Evolutionary conservation across 2,329 filamentous ascomycete species (phyloP), one percentile per base, ranked within the genome.

Genomic region (Pseudogymnoascus sp.): DNA sequence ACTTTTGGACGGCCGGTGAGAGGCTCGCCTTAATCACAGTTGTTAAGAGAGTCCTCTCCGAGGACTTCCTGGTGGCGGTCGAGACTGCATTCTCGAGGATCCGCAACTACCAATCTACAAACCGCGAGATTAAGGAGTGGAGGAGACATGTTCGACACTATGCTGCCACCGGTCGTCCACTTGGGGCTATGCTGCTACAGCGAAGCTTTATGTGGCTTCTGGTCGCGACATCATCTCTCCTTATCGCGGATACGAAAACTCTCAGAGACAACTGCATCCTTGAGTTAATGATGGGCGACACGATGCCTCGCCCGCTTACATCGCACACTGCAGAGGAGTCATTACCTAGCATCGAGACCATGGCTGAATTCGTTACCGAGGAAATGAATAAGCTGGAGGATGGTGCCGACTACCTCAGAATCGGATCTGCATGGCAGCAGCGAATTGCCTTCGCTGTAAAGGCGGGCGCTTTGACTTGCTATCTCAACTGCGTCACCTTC

Each of bases 51-150:
- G 82, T 96, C 16, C 79, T 99, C 11, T 93, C 91, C 0, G 93
- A 96, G 70, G 81, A 85, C 5, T 96, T 96, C 72, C 82, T 97
- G 67, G 85, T 96, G 11, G 87, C 90, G 1, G 84, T 97, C 38
- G 95, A 97, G 76, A 91, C 91, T 0, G 90, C 92, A 7, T 88
- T 96, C 64, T 97, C 93, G 7, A 92, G 90, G 7, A 89, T 97
- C 67, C 89, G 93, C 63, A 96, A 96, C 75, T 84, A 88, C 2
- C 86, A 85, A 67, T 82, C 82, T 28, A 78, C 85, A 23, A 87
- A 90, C 66, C 81, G 82, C 59, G 78, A 83, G 28, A 79, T 90
- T 18, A 89, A 87, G 70, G 90, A 96, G 68, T 99, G 95, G 95
- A 96, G 90, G 76, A 86, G 88, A 67, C 91, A 91, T 75, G 78